These are phyloP conservation scores for Iris macrosiphon DNA, from an alignment of 106 monocot species.

Conservation along the genomic window DNA sequence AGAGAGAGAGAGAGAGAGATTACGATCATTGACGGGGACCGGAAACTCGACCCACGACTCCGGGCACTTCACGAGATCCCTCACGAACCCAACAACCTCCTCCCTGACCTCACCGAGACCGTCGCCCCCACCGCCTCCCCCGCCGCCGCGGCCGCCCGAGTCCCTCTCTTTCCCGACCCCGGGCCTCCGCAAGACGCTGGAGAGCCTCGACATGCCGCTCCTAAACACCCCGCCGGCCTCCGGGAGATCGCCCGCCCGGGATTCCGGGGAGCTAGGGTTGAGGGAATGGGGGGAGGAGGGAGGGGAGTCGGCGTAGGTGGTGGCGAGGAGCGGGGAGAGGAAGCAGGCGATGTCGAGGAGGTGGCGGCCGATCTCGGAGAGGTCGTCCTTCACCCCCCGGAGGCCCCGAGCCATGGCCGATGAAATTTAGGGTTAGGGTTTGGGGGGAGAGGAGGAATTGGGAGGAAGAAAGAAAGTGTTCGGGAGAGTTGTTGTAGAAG, in stretches of 20 bases:
- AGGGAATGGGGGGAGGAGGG: background rate
- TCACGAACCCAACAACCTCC: background rate
- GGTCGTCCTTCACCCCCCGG: background rate
- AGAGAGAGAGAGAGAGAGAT: too few species aligned
- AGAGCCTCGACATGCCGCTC: too few species aligned
- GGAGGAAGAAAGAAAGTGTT: too few species aligned
- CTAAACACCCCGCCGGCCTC: too few species aligned
- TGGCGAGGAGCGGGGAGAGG: background rate
- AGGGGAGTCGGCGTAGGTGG: background rate
- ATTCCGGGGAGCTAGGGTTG: background rate
- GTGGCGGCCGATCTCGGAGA: conserved; percentile 5
- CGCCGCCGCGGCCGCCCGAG: background rate
- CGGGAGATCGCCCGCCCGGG: too few species aligned
- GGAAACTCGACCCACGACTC: background rate
- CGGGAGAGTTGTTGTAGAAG: too few species aligned
- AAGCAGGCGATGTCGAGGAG: conserved; percentile 3
- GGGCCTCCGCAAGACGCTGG: too few species aligned
- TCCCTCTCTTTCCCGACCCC: too few species aligned
- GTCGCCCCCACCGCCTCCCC: too few species aligned
- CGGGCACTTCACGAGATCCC: background rate
- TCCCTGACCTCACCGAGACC: too few species aligned
- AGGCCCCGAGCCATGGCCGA: background rate
- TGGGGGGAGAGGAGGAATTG: too few species aligned
- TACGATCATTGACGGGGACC: background rate
- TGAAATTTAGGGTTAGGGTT: too few species aligned